phyloP scores from a whole-genome alignment of 352 stramenopile genomes.

The Blastocystis sp. region DNA sequence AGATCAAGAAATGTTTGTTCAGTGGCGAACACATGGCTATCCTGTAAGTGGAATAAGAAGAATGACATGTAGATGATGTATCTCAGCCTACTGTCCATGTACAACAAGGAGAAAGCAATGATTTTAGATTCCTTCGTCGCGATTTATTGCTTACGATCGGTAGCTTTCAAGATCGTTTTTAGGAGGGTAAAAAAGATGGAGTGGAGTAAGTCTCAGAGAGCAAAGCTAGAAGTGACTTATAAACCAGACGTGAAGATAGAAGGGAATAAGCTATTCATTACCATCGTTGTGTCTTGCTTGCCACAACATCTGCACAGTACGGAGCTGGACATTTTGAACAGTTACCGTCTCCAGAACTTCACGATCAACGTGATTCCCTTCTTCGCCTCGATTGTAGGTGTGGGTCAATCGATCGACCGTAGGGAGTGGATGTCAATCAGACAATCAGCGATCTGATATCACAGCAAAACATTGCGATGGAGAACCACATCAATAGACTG shows the following conservation, averaged over 20 bases:
- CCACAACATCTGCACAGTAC: constrained; percentile 14
- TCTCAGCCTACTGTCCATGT: constrained; percentile 1
- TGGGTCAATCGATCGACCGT: background rate
- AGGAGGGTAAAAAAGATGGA: background rate
- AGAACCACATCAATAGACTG: constrained; percentile 48
- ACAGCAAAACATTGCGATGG: constrained; percentile 27
- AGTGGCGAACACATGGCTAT: constrained; percentile 35
- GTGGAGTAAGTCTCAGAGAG: background rate
- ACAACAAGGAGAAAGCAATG: constrained; percentile 47
- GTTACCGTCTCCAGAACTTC: background rate
- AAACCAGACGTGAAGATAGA: background rate
- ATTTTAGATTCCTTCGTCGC: constrained; percentile 35
- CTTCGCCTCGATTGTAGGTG: constrained; percentile 2
- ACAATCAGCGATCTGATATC: constrained; percentile 15
- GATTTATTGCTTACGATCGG: background rate
- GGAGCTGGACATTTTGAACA: constrained; percentile 14
- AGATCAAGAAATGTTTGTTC: background rate
- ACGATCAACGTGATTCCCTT: constrained; percentile 11
- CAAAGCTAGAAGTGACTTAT: background rate
- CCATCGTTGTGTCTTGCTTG: background rate
- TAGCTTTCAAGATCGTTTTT: background rate
- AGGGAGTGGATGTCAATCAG: constrained; percentile 40
- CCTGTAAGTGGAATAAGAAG: background rate
- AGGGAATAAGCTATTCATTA: background rate
- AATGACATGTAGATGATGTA: constrained; percentile 4